A percentile compares a stretch with the other conserved stretches of the same genome.
Evolutionary conservation across 75 land plant genomes (phyloP).

Genomic region (Sequoia sempervirens): DNA sequence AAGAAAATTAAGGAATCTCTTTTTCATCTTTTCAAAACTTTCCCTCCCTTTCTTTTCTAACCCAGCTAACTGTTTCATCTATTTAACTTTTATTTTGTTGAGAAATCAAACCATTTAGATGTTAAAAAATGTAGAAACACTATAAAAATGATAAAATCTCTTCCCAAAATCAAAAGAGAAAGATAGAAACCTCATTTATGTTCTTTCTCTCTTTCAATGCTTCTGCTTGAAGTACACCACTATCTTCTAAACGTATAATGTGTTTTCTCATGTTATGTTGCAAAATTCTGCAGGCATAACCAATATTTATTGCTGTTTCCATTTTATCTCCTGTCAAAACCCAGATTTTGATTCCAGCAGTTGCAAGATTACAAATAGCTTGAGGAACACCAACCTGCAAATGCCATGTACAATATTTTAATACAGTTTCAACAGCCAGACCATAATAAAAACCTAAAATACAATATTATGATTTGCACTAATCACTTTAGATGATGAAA

Average conservation of each 20-base stretch:
- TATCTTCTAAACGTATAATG: slow-evolving; percentile 17
- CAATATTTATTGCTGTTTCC: slow-evolving; percentile 36
- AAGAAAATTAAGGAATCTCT: neutral
- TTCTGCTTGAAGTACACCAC: neutral
- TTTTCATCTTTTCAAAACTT: neutral
- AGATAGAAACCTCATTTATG: neutral
- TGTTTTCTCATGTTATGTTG: slow-evolving; percentile 16
- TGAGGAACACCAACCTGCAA: slow-evolving; percentile 29
- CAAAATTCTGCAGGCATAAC: slow-evolving; percentile 33
- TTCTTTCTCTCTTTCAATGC: neutral
- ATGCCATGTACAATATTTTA: neutral
- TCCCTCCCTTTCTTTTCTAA: neutral
- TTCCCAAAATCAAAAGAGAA: neutral
- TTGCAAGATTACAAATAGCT: slow-evolving; percentile 17
- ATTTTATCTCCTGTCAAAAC: slow-evolving; percentile 36
- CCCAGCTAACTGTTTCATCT: neutral
- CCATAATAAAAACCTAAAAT: neutral
- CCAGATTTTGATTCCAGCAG: slow-evolving; percentile 38
- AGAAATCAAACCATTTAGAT: neutral
- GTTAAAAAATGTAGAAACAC: neutral
- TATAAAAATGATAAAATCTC: neutral
- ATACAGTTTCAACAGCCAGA: neutral
- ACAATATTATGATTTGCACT: neutral
- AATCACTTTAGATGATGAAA: neutral
- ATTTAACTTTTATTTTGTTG: neutral